phyloP scores from a whole-genome alignment of 1,284 basidiomycete species.

The Rhodotorula sp. region DNA sequence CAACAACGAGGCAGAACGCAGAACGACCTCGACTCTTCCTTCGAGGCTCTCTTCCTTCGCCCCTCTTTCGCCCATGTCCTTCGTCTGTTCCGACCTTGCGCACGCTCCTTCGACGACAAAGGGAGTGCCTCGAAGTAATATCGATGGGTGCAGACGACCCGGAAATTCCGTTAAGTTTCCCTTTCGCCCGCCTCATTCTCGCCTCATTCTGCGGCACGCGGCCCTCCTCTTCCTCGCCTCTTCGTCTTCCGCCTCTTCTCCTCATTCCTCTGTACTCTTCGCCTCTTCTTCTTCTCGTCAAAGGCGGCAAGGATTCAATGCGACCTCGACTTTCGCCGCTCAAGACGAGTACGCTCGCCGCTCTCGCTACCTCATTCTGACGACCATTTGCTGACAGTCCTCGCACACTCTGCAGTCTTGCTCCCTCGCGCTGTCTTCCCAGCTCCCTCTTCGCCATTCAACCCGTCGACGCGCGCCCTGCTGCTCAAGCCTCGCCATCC shows the following conservation, averaged over 20 bases:
- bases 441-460: background rate
- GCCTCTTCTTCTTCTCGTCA: too few species aligned
- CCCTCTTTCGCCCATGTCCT: too few species aligned
- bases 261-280: background rate
- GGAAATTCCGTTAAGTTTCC: background rate
- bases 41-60: too few species aligned
- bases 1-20: too few species aligned
- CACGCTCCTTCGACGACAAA: too few species aligned
- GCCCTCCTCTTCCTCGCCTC: background rate
- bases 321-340: background rate
- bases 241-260: background rate
- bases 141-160: background rate
- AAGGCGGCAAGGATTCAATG: too few species aligned
- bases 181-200: background rate
- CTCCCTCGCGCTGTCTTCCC: background rate
- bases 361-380: background rate
- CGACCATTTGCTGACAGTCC: background rate
- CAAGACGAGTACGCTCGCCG: too few species aligned
- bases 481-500: too few species aligned
- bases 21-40: too few species aligned
- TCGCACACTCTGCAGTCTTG: background rate
- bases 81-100: too few species aligned
- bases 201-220: too few species aligned
- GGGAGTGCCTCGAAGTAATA: background rate
- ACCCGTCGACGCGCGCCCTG: background rate